These are phyloP conservation scores for Allomyces macrogynus DNA, from an alignment of 192 early-diverging fungal genomes.

Conservation along the genomic window DNA sequence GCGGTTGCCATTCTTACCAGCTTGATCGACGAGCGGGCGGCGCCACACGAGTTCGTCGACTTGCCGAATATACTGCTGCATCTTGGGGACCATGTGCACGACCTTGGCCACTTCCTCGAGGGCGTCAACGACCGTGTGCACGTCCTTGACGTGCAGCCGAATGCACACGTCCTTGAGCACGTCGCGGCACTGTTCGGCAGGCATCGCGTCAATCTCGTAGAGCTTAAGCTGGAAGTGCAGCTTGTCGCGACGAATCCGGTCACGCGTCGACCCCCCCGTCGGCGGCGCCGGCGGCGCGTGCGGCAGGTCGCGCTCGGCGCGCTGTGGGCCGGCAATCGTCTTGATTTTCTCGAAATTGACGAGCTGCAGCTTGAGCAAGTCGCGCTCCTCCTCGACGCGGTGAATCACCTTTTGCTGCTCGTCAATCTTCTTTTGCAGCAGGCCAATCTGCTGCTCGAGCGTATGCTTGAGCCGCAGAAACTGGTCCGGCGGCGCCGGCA, in stretches of 20 bases:
- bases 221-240: constrained; percentile 14
- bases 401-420: constrained; percentile 1
- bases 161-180: constrained; percentile 11
- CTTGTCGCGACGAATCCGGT: constrained; percentile 19
- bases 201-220: constrained; percentile 16
- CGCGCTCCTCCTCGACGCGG: constrained; percentile 11
- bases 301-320: not conserved
- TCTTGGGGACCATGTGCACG: not conserved
- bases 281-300: not conserved
- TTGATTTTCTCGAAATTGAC: constrained; percentile 11
- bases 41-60: not conserved
- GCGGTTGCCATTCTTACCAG: not conserved
- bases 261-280: constrained; percentile 6
- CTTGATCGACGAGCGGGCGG: not conserved
- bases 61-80: not conserved
- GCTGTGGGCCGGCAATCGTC: constrained; percentile 10
- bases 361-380: constrained; percentile 18
- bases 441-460: constrained; percentile 7
- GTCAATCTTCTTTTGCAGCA: constrained; percentile 6
- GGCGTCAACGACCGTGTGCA: not conserved
- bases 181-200: constrained; percentile 8
- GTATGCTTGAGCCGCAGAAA: constrained; percentile 4
- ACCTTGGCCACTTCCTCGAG: not conserved
- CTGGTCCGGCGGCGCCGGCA: constrained; percentile 1
- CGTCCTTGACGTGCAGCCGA: not conserved